Base-by-base conservation (phyloP, 2,329 filamentous ascomycete genomes). In the Penicillium sp. region DNA sequence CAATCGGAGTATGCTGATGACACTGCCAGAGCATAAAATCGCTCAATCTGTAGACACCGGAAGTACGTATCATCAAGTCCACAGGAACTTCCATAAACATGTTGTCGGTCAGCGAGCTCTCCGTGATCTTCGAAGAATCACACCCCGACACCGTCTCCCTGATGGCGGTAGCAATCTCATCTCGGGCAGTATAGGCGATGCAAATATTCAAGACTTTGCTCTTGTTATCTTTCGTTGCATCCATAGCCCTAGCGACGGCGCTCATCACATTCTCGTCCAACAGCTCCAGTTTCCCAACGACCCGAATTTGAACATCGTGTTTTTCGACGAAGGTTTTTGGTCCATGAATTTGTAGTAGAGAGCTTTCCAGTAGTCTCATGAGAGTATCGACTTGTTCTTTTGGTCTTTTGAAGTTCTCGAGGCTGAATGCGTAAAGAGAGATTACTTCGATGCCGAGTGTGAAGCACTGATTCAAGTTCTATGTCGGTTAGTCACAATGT, bases 401-500 rank as follows among this genome's bases (percentile, higher is more conserved):
- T 2, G 59, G 43, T 31, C 58, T 42, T 11, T 61, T 21, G 39
- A 61, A 59, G 31, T 56, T 61, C 14, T 56, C 58, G 13, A 56
- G 50, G 31, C 58, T 61, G 44, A 61, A 61, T 10, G 55, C 36
- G 34, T 61, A 56, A 10, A 51, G 31, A 4, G 58, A 59, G 14
- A 61, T 13, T 11, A 31, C 27, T 13, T 56, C 18, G 34, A 56
- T 16, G 14, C 27, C 38, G 8, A 38, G 39, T 2, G 39, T 18
- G 34, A 40, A 49, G 27, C 36, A 49, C n/a, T 29, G 16, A 22
- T 42, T 36, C 6, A 50, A 1, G 13, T 22, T 42, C 47, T 49
- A 49, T n/a, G 11, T 32, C 10, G n/a, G 14, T 22, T 6, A 9
- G 21, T 31, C n/a, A 11, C 21, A 10, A 2, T 3, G 5, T 29